Evolutionary conservation across 371 early-diverging fungal species (phyloP).

Genomic region (Mucor plumbeus): DNA sequence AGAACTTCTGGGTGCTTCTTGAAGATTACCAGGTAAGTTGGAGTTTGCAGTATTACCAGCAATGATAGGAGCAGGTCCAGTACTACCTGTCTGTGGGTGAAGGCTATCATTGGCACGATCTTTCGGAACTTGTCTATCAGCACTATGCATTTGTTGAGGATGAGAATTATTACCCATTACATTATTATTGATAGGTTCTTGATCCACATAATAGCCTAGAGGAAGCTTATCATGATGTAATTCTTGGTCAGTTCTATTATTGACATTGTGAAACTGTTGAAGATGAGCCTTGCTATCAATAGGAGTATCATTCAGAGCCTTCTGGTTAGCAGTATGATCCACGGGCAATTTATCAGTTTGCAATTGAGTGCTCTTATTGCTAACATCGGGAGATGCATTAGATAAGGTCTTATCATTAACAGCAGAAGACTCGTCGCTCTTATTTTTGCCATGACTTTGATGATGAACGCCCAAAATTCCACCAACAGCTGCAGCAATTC

Average conservation of each 20-base stretch:
- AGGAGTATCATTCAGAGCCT: background rate
- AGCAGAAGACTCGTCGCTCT: too few relatives aligned
- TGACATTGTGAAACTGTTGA: background rate
- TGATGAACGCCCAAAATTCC: background rate
- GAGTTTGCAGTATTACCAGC: background rate
- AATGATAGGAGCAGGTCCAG: background rate
- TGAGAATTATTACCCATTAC: background rate
- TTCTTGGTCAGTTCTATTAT: background rate
- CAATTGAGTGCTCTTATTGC: background rate
- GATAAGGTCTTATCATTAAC: too few relatives aligned
- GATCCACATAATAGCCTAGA: background rate
- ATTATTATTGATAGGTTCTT: background rate
- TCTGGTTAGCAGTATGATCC: background rate
- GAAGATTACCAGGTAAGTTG: background rate
- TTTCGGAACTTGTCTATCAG: background rate
- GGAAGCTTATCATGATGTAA: background rate
- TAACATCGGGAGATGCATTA: background rate
- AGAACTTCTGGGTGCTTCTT: background rate
- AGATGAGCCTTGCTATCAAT: constrained; percentile 1
- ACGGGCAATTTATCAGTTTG: background rate
- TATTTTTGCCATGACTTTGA: background rate
- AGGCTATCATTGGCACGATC: background rate
- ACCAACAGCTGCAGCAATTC: constrained; percentile 7
- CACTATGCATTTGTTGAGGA: constrained; percentile 8
- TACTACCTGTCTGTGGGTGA: background rate